Evolutionary conservation across 306 rosid species (phyloP).

Genomic region (Cucurbita moschata): DNA sequence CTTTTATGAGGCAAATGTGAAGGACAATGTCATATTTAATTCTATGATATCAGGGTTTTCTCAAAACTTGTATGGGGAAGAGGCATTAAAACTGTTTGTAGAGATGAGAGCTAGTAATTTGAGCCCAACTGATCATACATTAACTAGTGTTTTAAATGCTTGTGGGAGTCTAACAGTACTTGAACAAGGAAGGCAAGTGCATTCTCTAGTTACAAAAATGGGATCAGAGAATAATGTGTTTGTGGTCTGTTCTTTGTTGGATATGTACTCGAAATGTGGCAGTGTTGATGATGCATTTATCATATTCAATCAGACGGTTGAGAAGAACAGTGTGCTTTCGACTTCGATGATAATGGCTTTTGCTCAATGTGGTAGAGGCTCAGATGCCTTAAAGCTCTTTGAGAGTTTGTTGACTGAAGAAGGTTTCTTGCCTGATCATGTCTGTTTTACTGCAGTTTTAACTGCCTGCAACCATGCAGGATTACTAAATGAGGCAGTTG

Average conservation of each 20-base stretch:
- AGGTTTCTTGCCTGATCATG: constrained; percentile 31
- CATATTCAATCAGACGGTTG: constrained; percentile 30
- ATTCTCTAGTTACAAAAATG: constrained; percentile 39
- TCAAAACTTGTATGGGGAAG: constrained; percentile 26
- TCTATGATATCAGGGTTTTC: constrained; percentile 53
- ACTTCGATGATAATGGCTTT: constrained; percentile 56
- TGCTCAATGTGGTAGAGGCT: constrained; percentile 46
- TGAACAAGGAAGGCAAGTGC: constrained; percentile 39
- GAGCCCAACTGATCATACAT: constrained; percentile 38
- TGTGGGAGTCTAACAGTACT: constrained; percentile 43
- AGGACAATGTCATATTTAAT: constrained; percentile 34
- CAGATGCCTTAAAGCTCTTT: constrained; percentile 46
- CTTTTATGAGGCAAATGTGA: constrained; percentile 27
- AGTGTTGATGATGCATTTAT: constrained; percentile 29
- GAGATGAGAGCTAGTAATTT: constrained; percentile 33
- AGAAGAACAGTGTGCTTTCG: constrained; percentile 32
- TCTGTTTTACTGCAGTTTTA: constrained; percentile 44
- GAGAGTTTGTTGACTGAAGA: constrained; percentile 24
- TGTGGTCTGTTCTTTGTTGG: constrained; percentile 44
- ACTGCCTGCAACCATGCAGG: constrained; percentile 58
- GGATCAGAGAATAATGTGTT: constrained; percentile 44
- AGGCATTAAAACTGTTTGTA: constrained; percentile 35
- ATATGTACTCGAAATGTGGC: constrained; percentile 62
- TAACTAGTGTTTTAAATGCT: constrained; percentile 38
- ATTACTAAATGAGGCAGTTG: constrained; percentile 35